These are phyloP conservation scores for Ligustrum vulgare DNA, from an alignment of 257 asterid genomes.

Conservation along the genomic window DNA sequence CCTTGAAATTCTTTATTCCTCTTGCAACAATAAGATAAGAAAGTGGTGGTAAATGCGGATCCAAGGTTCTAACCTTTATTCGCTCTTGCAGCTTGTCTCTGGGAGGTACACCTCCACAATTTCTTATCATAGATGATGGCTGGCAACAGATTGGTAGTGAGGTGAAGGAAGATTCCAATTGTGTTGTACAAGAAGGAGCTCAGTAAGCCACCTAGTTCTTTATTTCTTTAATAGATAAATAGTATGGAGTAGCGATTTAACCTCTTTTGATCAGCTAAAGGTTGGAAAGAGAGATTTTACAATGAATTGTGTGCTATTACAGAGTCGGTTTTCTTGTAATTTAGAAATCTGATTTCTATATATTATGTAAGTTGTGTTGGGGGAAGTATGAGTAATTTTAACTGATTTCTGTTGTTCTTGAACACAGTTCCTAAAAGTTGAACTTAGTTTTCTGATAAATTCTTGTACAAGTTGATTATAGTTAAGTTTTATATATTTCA, in stretches of 20 bases:
- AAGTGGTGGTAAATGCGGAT: background rate
- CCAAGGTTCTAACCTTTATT: constrained; percentile 5
- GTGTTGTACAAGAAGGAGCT: constrained; percentile 93
- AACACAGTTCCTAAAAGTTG: background rate
- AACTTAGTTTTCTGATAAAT: background rate
- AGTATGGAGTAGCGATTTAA: background rate
- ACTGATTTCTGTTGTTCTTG: background rate
- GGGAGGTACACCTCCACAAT: constrained; percentile 89
- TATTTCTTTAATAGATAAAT: background rate
- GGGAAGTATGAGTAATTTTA: background rate
- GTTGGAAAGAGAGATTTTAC: background rate
- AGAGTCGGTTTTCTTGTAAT: background rate
- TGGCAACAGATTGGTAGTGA: constrained; percentile 96
- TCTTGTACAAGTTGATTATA: background rate
- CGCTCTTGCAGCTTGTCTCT: constrained; percentile 65
- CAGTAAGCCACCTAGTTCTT: constrained; percentile 39
- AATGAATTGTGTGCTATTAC: background rate
- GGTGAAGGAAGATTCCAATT: constrained; percentile 47
- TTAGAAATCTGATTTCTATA: background rate
- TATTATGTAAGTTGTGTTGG: background rate
- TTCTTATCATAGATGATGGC: constrained; percentile 93
- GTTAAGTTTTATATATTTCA: background rate
- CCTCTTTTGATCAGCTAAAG: background rate
- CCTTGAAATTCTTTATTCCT: background rate
- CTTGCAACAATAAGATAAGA: background rate